These are phyloP conservation scores for Bolboschoenoplectus hybrid DNA, from an alignment of 202 grass and related monocot species.

Conservation along the genomic window DNA sequence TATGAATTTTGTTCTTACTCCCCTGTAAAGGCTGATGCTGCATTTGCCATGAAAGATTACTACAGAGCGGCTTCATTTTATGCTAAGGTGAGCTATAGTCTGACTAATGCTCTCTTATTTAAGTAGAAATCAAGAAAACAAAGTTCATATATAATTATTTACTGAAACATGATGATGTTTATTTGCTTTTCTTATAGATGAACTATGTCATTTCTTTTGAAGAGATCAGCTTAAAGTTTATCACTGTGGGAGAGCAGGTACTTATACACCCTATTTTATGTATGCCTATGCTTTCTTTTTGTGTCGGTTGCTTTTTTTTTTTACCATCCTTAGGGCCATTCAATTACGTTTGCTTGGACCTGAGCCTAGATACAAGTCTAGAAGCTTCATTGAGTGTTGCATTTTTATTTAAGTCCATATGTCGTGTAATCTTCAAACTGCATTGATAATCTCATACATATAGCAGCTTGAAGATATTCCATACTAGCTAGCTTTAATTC, in stretches of 20 bases:
- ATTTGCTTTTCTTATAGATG: conserved; percentile 62
- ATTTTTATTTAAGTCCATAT: neutral
- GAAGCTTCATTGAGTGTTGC: neutral
- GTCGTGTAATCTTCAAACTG: neutral
- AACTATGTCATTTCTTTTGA: conserved; percentile 94
- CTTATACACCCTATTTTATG: neutral
- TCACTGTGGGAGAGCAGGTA: conserved; percentile 88
- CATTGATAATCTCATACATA: neutral
- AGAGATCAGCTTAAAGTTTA: conserved; percentile 96
- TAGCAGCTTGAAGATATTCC: conserved; percentile 3
- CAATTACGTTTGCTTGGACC: neutral
- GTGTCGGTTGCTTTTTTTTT: neutral
- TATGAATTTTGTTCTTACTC: neutral
- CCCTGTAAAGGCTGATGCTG: conserved; percentile 72
- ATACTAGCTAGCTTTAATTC: neutral
- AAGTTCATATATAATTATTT: conserved; percentile 13
- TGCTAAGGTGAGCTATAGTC: conserved; percentile 69
- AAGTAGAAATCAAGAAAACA: conserved; percentile 14
- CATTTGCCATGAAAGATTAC: conserved; percentile 84
- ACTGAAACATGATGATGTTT: conserved; percentile 29
- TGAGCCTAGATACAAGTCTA: neutral
- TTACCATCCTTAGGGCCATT: neutral
- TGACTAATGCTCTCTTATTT: conserved; percentile 30
- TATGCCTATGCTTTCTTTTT: neutral
- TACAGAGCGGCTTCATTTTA: conserved; percentile 92